Base-by-base conservation (phyloP, 768 basidiomycete genomes). In the Pilatotrama ljubarskyi region DNA sequence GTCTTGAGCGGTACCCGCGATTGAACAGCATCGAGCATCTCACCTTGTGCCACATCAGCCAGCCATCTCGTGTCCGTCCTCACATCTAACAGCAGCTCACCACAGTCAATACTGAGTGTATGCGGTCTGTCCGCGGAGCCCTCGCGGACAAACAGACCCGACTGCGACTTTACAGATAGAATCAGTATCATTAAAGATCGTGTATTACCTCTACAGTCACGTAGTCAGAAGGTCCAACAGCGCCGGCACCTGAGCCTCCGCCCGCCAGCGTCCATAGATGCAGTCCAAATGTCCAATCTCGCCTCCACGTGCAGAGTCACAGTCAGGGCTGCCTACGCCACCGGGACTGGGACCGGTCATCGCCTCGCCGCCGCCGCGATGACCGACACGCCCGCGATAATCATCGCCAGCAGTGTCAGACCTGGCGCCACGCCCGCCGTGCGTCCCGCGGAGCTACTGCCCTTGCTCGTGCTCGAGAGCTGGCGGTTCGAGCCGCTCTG, bases 401-500 rank as follows among this genome's bases (percentile, higher is more conserved):
- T 20, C 53, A 55, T 55, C 26, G 53, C 59, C 8, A 61, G 59
- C 17, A 50, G 36, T 5, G 59, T 61, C 40, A 66, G 29, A 38
- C 69, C 63, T 7, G 69, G 67, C 25, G 50, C 58, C 37, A 58
- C 65, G 22, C 59, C 64, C 22, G 59, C 66, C 9, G 63, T 61
- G 32, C 58, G 51, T 15, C 38, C 47, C 24, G 63, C 66, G 6
- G 63, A 63, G 58, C 61, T 68, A 44, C 64, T 65, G 32, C 68
- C 70, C 60, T 69, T 64, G 55, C 68, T 69, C 62, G 71, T 72
- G 58, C 69, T 67, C 24, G 51, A 57, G 10, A 62, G 51, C 47
- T 51, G 36, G 13, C 75, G 76, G 55, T 72, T 72, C 50, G 79
- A 72, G 4, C 79, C 91, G 51, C 72, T 72, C 55, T 79, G 74